These are phyloP conservation scores for Adansonia digitata DNA, from an alignment of 345 rosid species.

Conservation along the genomic window DNA sequence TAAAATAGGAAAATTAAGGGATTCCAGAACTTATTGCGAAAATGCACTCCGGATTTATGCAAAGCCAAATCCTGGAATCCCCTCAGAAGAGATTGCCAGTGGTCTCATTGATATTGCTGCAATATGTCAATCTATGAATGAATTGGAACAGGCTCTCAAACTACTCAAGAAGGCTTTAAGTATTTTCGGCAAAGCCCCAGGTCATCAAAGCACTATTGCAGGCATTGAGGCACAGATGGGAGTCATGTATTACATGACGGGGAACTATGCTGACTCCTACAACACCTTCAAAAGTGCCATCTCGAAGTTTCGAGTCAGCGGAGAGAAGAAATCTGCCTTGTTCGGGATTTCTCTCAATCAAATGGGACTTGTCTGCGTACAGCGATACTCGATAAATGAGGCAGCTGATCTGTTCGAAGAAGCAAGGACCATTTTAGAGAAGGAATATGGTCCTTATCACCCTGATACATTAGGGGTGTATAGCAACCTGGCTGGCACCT, in stretches of 20 bases:
- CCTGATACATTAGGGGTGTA: conserved; percentile 85
- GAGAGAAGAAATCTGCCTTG: conserved; percentile 72
- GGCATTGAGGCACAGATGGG: conserved; percentile 96
- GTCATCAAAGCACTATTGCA: conserved; percentile 70
- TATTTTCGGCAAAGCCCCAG: conserved; percentile 50
- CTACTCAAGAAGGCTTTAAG: conserved; percentile 64
- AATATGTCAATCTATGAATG: conserved; percentile 77
- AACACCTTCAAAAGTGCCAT: conserved; percentile 56
- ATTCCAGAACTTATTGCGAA: conserved; percentile 75
- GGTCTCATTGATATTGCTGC: conserved; percentile 84
- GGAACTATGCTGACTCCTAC: conserved; percentile 64
- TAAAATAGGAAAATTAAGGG: conserved; percentile 71
- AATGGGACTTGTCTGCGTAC: conserved; percentile 85
- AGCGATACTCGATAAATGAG: conserved; percentile 63
- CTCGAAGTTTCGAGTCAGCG: conserved; percentile 62
- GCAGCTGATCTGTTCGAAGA: conserved; percentile 91
- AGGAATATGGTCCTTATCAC: conserved; percentile 89
- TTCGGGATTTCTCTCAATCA: conserved; percentile 86
- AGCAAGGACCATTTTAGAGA: conserved; percentile 73
- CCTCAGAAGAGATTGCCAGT: conserved; percentile 66
- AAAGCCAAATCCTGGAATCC: conserved; percentile 52
- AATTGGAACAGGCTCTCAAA: conserved; percentile 56
- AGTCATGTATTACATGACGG: conserved; percentile 83
- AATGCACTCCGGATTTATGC: conserved; percentile 69
- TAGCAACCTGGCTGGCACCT: conserved; percentile 93